Conservation (phyloP, 2,329 filamentous ascomycete species). For the Pyrenochaeta sp. region DNA sequence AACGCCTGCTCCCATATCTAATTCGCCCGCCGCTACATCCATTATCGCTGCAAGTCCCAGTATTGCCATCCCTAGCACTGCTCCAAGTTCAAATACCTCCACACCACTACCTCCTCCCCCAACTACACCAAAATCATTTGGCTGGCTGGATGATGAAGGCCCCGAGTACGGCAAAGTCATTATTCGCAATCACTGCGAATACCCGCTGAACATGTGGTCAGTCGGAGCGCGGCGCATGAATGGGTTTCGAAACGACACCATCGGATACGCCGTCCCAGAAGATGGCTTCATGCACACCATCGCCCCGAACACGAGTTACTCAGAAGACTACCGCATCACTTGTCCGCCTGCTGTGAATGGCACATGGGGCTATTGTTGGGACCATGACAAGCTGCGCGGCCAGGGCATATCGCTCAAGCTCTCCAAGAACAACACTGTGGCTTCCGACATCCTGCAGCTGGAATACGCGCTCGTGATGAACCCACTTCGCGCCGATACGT, state of each 20-base stretch:
- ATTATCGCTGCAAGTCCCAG: neutral
- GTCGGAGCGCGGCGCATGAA: constrained; percentile 5
- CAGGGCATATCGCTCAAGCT: constrained; percentile 3
- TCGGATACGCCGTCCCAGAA: neutral
- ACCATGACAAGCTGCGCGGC: constrained; percentile 2
- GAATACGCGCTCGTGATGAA: constrained; percentile 12
- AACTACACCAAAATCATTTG: neutral
- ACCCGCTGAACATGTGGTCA: constrained; percentile 1
- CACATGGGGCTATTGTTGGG: neutral
- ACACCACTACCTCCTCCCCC: neutral
- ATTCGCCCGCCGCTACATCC: neutral
- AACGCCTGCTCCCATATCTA: neutral
- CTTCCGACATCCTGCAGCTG: constrained; percentile 2
- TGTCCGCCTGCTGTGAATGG: neutral
- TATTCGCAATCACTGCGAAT: constrained; percentile 10
- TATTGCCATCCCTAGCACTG: neutral
- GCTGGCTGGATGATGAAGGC: neutral
- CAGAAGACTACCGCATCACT: constrained; percentile 9
- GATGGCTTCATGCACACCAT: constrained; percentile 1
- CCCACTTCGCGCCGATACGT: constrained; percentile 3
- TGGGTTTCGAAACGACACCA: neutral
- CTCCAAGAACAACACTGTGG: neutral
- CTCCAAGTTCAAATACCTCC: neutral
- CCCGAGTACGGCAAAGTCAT: constrained; percentile 2
- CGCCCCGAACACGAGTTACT: neutral